Evolutionary conservation across 169 alveolate species (phyloP), one percentile per base, ranked within the genome.

Genomic region (Eimeria praecox): DNA sequence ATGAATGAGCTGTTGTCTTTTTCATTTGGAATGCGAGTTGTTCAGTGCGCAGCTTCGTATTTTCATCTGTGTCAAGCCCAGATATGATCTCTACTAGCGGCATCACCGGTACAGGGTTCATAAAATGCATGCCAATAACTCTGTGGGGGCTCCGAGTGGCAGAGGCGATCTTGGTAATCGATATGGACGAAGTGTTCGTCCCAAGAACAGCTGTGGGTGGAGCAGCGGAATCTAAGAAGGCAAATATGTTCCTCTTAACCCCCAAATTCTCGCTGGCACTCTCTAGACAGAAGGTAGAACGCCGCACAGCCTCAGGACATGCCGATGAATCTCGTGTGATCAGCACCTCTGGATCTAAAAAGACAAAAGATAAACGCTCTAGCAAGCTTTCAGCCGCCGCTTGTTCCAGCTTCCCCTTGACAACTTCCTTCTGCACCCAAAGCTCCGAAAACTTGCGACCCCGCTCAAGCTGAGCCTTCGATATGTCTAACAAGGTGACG

Each of bases 41-140:
- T 62, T 90, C 92, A 56, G 98, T 97, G 5, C 96, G 94, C 22
- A 95, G 78, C 18, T 96, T 88, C 46, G 99, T 98, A 64, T 96
- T 83, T n/a, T 92, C 96, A 14, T 97, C 88, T 3, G 99, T 98
- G 90, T 97, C 94, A 2, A 98, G 90, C 56, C 98, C 99, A 30
- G 95, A 90, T 10, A 98, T 97, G 14, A 97, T 90, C 95, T 98
- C 99, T 10, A 98, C 97, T 27, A 98, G 96, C 71, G 97, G 97
- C 99, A 98, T 98, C 42, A 98, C 99, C 40, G 99, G 99, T 27
- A 98, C 99, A 24, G 99, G 99, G 94, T 97, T 97, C 99, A 98
- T 98, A 95, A 98, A 98, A 95, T 98, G 99, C 99, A 98, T 98
- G 87, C 99, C 99, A 91, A 96, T 97, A n/a, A 98, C 94, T 33